Conservation (phyloP, 2,329 filamentous ascomycete genomes). For the Thielaviopsis euricoi region DNA sequence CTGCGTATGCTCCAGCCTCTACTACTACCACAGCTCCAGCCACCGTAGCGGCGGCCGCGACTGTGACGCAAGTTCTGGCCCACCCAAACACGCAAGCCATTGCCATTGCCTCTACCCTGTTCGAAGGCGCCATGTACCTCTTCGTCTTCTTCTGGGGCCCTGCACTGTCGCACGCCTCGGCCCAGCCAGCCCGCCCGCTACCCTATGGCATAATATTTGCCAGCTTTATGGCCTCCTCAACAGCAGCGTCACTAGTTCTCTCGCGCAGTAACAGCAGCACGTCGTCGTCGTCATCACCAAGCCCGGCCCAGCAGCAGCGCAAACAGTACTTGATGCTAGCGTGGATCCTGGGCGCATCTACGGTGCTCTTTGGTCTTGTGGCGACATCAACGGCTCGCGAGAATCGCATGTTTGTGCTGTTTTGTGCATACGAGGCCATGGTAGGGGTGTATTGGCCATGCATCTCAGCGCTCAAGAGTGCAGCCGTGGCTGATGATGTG, state of each 20-base stretch:
- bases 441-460: slow-evolving; percentile 40
- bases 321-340: not conserved
- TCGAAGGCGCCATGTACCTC: slow-evolving; percentile 42
- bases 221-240: slow-evolving; percentile 42
- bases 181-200: slow-evolving; percentile 13
- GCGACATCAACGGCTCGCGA: slow-evolving; percentile 24
- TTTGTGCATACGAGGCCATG: slow-evolving; percentile 38
- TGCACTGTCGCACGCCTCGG: slow-evolving; percentile 22
- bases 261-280: not conserved
- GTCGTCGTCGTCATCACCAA: not conserved
- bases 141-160: slow-evolving; percentile 45
- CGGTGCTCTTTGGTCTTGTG: slow-evolving; percentile 20
- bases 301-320: not conserved
- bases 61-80: slow-evolving; percentile 16
- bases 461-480: slow-evolving; percentile 35
- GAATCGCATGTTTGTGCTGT: slow-evolving; percentile 32
- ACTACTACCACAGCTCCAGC: not conserved
- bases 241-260: slow-evolving; percentile 40
- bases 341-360: not conserved
- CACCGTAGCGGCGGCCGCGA: no score
- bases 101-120: slow-evolving; percentile 34
- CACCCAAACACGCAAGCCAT: slow-evolving; percentile 33
- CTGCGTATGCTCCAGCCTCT: not conserved
- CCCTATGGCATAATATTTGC: slow-evolving; percentile 38
- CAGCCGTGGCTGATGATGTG: slow-evolving; percentile 33